Conservation (phyloP, 768 basidiomycete genomes). For the Boletus rufocinnamomeus region DNA sequence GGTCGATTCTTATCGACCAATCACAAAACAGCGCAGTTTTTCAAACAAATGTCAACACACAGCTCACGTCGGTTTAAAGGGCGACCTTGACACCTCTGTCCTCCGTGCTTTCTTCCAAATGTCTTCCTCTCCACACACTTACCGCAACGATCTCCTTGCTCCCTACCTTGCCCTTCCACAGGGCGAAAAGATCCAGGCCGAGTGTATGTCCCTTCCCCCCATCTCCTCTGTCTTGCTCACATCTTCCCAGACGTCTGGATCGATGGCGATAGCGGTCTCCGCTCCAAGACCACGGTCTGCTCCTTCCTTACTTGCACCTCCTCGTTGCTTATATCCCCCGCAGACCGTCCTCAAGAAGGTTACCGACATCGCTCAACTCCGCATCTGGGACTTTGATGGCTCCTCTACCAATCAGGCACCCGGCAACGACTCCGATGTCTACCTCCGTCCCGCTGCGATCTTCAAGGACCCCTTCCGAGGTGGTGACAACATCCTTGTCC, state of each 20-base stretch:
- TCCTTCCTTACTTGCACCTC: neutral
- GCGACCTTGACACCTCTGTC: neutral
- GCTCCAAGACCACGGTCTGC: constrained; percentile 93
- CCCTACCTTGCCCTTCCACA: constrained; percentile 89
- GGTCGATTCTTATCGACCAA: constrained; percentile 35
- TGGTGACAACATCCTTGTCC: constrained; percentile 95
- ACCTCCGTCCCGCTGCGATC: constrained; percentile 94
- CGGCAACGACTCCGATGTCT: constrained; percentile 94
- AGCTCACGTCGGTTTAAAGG: constrained; percentile 29
- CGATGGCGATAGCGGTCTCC: constrained; percentile 91
- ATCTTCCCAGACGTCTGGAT: constrained; percentile 86
- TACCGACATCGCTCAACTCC: constrained; percentile 86
- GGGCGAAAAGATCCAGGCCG: constrained; percentile 92
- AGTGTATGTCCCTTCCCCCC: constrained; percentile 55
- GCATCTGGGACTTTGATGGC: constrained; percentile 99
- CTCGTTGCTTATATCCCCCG: constrained; percentile 2
- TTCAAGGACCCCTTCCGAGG: constrained; percentile 99
- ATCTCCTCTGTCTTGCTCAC: constrained; percentile 6
- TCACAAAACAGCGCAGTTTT: constrained; percentile 9
- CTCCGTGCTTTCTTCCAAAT: constrained; percentile 12
- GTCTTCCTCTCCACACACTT: constrained; percentile 40
- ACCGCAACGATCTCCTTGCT: constrained; percentile 83
- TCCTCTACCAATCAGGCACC: constrained; percentile 98
- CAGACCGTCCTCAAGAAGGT: constrained; percentile 89
- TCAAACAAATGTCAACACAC: constrained; percentile 33